phyloP scores from a whole-genome alignment of 169 alveolate genomes.

The Ichthyophthirius multifiliis region DNA sequence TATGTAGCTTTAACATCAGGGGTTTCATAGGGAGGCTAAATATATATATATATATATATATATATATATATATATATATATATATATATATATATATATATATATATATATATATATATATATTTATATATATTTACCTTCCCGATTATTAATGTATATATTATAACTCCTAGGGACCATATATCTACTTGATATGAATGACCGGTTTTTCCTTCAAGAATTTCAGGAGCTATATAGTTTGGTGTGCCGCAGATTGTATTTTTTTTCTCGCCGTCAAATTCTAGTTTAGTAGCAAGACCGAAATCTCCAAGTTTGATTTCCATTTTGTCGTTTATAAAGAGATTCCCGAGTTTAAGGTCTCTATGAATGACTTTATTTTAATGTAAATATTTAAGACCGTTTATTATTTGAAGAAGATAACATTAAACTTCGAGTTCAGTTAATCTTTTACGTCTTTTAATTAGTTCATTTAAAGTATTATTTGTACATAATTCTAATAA shows the following conservation, averaged over 20 bases:
- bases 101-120: not conserved
- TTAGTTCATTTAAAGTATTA: constrained; percentile 72
- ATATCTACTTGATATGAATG: constrained; percentile 77
- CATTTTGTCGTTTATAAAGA: constrained; percentile 76
- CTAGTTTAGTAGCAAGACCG: constrained; percentile 74
- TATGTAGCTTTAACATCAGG: constrained; percentile 80
- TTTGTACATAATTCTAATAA: constrained; percentile 79
- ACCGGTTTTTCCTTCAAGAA: constrained; percentile 78
- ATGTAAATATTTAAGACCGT: constrained; percentile 60
- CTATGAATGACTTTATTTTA: constrained; percentile 57
- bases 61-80: not conserved
- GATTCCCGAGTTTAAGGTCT: constrained; percentile 69
- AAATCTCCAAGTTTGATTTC: constrained; percentile 77
- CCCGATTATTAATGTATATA: constrained; percentile 67
- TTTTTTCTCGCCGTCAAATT: constrained; percentile 68
- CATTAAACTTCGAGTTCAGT: constrained; percentile 73
- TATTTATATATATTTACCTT: constrained; percentile 8
- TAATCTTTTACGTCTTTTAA: constrained; percentile 69
- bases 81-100: not conserved
- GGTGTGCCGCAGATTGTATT: constrained; percentile 84
- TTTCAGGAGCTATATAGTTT: constrained; percentile 83
- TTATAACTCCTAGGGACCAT: constrained; percentile 76
- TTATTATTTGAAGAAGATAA: constrained; percentile 52
- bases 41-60: not conserved
- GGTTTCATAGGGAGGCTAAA: constrained; percentile 77